Evolutionary conservation across 2,329 filamentous ascomycete species (phyloP), one percentile per base, ranked within the genome.

Genomic region (Venturia asperata): DNA sequence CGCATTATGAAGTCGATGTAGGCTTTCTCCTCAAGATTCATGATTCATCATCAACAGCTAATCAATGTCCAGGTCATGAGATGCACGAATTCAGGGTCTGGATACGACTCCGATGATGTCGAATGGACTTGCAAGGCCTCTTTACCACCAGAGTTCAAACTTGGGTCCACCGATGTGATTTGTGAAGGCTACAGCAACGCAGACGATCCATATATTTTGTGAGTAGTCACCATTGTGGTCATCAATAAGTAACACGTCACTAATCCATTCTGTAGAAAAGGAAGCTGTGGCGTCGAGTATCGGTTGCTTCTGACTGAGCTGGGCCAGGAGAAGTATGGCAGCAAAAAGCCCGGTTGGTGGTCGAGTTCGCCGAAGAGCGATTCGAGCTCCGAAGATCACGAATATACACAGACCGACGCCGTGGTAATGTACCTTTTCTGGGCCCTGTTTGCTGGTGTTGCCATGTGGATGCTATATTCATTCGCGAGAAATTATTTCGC

Each of bases 201-300:
- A 0, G 85, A 93, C 60, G 94, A 97, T 74, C 85, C 86, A 0
- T 95, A 91, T 75, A 84, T 97, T n/a, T 78, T 97, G 52, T 58
- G 10, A 58, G 52, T 37, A 37, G 45, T 49, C 21, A 27, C 21
- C 3, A 27, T 1, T 52, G 21, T 21, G 11, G 47, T 17, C 21
- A 27, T 52, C 10, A 7, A 11, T n/a, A 21, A 27, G n/a, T 11
- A 11, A 34, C 37, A 19, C 10, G 39, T 58, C 27, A 58, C 52
- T 58, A 13, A 58, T 58, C 19, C 6, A 37, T 11, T 58, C 9
- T 37, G 52, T n/a, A 58, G 52, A 64, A 92, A 90, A 72, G 94
- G 94, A 27, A 94, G 90, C 75, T 97, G 93, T 76, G 94, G 89
- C 17, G 92, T 96, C 30, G 91, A 96, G 77, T 97, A 97, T 76